Base-by-base conservation (phyloP, 495 filamentous ascomycete species). In the Penicillium cosmopolitanum region DNA sequence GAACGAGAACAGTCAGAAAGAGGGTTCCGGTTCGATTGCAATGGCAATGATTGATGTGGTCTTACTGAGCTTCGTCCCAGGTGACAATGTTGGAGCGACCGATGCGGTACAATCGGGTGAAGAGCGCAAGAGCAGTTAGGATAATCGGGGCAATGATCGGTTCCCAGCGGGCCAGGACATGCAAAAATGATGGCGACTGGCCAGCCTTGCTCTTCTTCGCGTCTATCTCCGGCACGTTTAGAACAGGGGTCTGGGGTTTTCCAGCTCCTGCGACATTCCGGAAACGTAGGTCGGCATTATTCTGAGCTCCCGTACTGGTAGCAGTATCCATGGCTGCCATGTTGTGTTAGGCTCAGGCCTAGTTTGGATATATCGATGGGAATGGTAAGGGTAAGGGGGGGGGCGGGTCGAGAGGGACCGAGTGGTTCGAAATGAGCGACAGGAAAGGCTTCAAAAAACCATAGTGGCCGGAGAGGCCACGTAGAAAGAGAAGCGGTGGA, bases 11-110 rank as follows among this genome's bases (percentile, higher is more conserved):
- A 62, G 70, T 75, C 65, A 74, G 63, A 43, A n/a, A 52, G n/a
- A 21, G 5, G 36, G 36, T 33, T 23, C 50, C 25, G 16, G 9
- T 47, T n/a, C 53, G 23, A 23, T 23, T 23, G 23, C 23, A 78
- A 48, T 56, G 18, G 31, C 16, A 13, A 10, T 11, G 8, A 5
- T 44, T 13, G 10, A 15, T 15, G 40, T 51, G 21, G 33, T 60
- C 89, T 79, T 86, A 96, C 91, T 97, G 93, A 56, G 93, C 93
- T 84, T 97, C 93, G 76, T 98, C 95, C 95, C 95, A 98, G 35
- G 95, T 98, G 35, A 98, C 95, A 68, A 98, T 97, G 60, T 89
- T 84, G 52, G 95, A 98, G 57, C 93, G 82, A 53, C 95, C 95
- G 73, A 98, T 98, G 77, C 90, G 96, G 75, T 90, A 98, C 77